Evolutionary conservation across 139 green algal species (phyloP).

Genomic region (Yamagishiella unicocca): DNA sequence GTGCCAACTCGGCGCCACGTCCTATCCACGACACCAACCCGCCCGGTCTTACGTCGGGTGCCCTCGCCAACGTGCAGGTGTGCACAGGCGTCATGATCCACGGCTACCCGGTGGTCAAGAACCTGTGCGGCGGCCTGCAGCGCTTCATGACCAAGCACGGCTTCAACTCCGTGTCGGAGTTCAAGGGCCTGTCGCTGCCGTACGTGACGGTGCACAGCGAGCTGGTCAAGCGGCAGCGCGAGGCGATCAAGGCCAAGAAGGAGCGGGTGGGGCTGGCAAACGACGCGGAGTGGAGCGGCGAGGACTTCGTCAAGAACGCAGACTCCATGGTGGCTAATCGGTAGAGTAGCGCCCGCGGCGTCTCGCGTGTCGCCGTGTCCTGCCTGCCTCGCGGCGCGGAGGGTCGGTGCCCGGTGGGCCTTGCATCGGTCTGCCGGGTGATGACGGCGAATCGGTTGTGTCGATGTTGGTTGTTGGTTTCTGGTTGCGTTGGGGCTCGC

Average conservation of each 20-base stretch:
- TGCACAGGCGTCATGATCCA: conserved; percentile 99
- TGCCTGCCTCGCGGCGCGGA: too few species aligned
- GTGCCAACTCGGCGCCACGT: too few species aligned
- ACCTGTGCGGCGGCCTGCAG: conserved; percentile 92
- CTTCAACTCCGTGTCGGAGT: conserved; percentile 90
- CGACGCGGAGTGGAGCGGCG: conserved; percentile 95
- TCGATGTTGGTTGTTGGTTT: neutral
- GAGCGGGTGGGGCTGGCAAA: conserved; percentile 79
- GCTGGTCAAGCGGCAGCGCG: conserved; percentile 89
- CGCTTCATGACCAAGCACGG: conserved; percentile 84
- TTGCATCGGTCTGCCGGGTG: too few species aligned
- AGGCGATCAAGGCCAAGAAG: conserved; percentile 85
- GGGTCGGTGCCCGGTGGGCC: too few species aligned
- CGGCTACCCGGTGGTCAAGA: conserved; percentile 93
- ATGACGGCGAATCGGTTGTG: too few species aligned
- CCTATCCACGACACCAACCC: too few species aligned
- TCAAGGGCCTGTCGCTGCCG: conserved; percentile 84
- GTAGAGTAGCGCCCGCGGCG: neutral
- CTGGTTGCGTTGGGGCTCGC: neutral
- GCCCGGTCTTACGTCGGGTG: too few species aligned
- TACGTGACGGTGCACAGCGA: conserved; percentile 98
- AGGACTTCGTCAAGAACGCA: conserved; percentile 88
- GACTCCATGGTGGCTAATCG: conserved; percentile 82
- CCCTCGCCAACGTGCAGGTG: conserved; percentile 77
- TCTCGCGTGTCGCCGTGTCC: too few species aligned